Base-by-base conservation (phyloP, 345 rosid genomes). In the Salix udensis region DNA sequence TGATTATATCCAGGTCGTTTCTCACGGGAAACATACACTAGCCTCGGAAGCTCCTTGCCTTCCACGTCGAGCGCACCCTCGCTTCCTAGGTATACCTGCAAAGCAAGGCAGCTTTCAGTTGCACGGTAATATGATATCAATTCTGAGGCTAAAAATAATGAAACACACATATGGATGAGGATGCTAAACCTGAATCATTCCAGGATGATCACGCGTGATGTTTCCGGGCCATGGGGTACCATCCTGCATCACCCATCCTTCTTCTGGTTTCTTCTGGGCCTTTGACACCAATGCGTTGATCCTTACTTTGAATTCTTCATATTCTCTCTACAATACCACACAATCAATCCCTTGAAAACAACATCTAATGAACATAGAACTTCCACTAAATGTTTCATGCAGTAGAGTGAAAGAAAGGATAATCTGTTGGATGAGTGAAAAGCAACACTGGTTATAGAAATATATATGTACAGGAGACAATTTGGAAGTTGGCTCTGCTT, bases 201-300 rank as follows among this genome's bases (percentile, higher is more conserved):
- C 98, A 52, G 99, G 99, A 82, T 96, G 99, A 82, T 96, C 99
- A n/a, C 99, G 89, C 30, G 95, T 91, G 84, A 87, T 93, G 87
- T 96, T 96, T 13, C 99, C 99, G 4, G 99, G 99, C 99, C 99
- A 96, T 30, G 97, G 99, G 23, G 95, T 96, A 50, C 98, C 97
- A 79, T 96, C 99, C 81, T 96, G 99, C 99, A 96, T 96, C 71
- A 93, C 97, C 99, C 98, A 96, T 66, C 98, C 99, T 87, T 96
- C 99, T 86, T 96, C 98, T 46, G 98, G 99, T 70, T 92, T 96
- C 87, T 96, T 96, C 72, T 85, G 94, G 71, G 99, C 99, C 73
- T 92, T 96, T 37, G 97, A 85, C n/a, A 96, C 99, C 73, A 96
- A 55, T 53, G 99, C 86, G 75, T 96, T 93, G 21, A 96, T 84